Evolutionary conservation across 805 yeast species (phyloP).

Genomic region (Zygoascus flipseniorum): DNA sequence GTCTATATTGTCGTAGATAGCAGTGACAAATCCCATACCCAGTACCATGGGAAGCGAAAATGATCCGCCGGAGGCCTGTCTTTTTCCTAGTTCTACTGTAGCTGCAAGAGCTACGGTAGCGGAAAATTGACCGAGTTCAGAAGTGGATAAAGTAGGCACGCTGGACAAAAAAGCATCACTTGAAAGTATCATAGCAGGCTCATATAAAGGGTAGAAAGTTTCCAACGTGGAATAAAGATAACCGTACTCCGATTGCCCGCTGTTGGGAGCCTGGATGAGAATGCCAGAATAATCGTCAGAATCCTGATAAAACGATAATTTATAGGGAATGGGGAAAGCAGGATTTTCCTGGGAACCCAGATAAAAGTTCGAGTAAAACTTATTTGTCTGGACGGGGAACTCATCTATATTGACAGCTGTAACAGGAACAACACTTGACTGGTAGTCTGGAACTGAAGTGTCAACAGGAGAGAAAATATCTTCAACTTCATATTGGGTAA

Average conservation of each 20-base stretch:
- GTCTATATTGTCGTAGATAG: conserved; percentile 31
- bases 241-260: conserved; percentile 36
- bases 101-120: conserved; percentile 8
- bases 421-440: no score
- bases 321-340: conserved; percentile 61
- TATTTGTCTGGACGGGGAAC: conserved; percentile 58
- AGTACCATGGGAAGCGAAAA: conserved; percentile 56
- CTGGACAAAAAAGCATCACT: conserved; percentile 3
- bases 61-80: conserved; percentile 26
- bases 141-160: conserved; percentile 13
- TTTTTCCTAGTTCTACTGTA: no score
- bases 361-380: conserved; percentile 60
- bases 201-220: not conserved
- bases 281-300: conserved; percentile 45
- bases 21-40: conserved; percentile 54
- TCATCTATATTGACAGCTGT: no score
- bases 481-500: no score
- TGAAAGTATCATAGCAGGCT: conserved; percentile 20
- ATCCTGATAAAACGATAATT: conserved; percentile 50
- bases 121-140: conserved; percentile 13
- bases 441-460: no score
- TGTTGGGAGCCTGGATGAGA: conserved; percentile 53
- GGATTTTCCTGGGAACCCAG: conserved; percentile 46
- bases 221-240: not conserved
- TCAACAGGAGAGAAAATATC: no score